Conservation (phyloP, 1,284 basidiomycete genomes). For the Ustilago loliicola region DNA sequence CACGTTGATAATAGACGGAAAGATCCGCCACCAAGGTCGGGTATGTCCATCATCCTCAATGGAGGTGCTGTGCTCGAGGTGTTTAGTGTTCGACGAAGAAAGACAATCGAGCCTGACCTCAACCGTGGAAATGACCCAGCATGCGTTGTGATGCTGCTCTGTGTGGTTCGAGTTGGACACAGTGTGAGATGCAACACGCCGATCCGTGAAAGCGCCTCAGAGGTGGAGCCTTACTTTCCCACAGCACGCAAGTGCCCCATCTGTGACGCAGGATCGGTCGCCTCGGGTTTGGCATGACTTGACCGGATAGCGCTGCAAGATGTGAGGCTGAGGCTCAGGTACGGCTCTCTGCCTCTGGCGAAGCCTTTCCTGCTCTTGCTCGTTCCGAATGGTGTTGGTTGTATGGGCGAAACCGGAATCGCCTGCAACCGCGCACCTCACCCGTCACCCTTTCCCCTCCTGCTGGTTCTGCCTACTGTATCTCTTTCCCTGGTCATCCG, state of each 20-base stretch:
- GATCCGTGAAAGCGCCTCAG: constrained; percentile 37
- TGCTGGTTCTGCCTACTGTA: neutral
- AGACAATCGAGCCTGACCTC: neutral
- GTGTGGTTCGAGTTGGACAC: neutral
- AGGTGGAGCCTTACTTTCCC: neutral
- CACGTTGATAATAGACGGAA: neutral
- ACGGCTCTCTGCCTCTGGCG: neutral
- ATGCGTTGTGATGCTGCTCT: neutral
- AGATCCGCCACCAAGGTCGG: constrained; percentile 5
- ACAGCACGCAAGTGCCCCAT: neutral
- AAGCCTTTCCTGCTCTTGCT: constrained; percentile 4
- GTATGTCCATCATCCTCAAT: neutral
- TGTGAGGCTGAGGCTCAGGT: neutral
- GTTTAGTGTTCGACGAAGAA: neutral
- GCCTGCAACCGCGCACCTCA: neutral
- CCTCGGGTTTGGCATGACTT: neutral
- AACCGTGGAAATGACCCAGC: neutral
- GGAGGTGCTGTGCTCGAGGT: neutral
- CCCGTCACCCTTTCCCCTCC: neutral
- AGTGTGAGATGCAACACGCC: constrained; percentile 15
- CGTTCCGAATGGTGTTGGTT: constrained; percentile 35
- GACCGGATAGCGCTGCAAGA: neutral
- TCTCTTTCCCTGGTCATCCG: constrained; percentile 5
- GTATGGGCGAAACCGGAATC: constrained; percentile 30
- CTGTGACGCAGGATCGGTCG: neutral